phyloP scores from a whole-genome alignment of 2,329 filamentous ascomycete species.

The Sporothrix pallida region DNA sequence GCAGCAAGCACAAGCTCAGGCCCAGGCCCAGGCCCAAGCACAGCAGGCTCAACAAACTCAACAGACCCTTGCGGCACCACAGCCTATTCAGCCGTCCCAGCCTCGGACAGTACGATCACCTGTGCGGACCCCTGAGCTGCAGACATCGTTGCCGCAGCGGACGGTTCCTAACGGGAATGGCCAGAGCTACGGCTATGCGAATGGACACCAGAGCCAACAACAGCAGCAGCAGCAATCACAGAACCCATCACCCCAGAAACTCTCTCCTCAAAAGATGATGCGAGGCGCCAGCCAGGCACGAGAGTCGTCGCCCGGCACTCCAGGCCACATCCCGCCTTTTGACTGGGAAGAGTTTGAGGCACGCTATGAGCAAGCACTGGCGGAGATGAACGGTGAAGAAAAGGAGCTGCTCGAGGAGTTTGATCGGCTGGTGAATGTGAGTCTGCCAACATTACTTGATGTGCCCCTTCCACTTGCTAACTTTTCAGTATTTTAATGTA shows the following conservation, averaged over 20 bases:
- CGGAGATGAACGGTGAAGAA: conserved; percentile 67
- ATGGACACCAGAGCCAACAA: conserved; percentile 40
- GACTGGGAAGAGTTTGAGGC: conserved; percentile 80
- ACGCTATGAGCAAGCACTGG: conserved; percentile 70
- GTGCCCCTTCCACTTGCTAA: neutral
- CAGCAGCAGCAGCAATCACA: neutral
- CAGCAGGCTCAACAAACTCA: conserved; percentile 2
- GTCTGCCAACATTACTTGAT: conserved; percentile 27
- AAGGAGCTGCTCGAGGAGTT: conserved; percentile 70
- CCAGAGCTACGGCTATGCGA: conserved; percentile 37
- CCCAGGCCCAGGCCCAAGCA: neutral
- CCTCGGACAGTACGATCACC: conserved; percentile 35
- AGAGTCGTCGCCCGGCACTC: conserved; percentile 53
- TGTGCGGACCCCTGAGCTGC: conserved; percentile 49
- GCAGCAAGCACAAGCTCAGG: neutral
- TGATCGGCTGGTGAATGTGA: conserved; percentile 67
- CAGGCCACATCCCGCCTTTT: conserved; percentile 61
- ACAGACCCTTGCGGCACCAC: neutral
- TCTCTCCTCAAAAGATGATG: neutral
- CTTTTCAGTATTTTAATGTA: conserved; percentile 68
- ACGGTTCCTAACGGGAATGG: conserved; percentile 19
- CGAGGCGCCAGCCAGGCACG: conserved; percentile 24
- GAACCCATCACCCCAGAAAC: too few species aligned
- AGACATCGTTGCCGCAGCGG: conserved; percentile 31
- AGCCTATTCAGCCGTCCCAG: neutral